Evolutionary conservation across 768 basidiomycete genomes (phyloP).

Genomic region (Russula sp.): DNA sequence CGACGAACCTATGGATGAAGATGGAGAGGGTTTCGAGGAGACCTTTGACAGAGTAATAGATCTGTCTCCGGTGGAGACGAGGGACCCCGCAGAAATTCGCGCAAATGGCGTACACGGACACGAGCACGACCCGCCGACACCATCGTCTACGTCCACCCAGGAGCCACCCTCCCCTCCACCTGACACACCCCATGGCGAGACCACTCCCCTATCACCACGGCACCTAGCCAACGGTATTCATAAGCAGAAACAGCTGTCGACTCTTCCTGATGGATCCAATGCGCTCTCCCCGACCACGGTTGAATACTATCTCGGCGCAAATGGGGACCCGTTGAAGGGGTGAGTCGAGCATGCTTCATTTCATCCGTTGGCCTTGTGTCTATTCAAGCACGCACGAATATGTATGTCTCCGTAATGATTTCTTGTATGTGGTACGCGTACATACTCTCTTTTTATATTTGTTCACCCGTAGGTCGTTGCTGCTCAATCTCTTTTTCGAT

Average conservation of each 20-base stretch:
- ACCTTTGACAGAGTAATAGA: constrained; percentile 28
- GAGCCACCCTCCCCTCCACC: constrained; percentile 29
- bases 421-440: constrained; percentile 21
- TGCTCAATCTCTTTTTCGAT: constrained; percentile 20
- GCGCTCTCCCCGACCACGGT: constrained; percentile 47
- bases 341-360: constrained; percentile 23
- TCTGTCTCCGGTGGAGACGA: constrained; percentile 32
- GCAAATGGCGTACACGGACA: constrained; percentile 22
- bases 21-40: constrained; percentile 27
- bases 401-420: constrained; percentile 23
- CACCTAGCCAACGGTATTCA: constrained; percentile 43
- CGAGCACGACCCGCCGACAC: constrained; percentile 17
- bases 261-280: constrained; percentile 48
- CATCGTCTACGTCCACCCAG: constrained; percentile 31
- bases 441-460: constrained; percentile 20
- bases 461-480: constrained; percentile 17
- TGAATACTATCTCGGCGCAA: constrained; percentile 61
- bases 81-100: constrained; percentile 24
- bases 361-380: not conserved
- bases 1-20: constrained; percentile 35
- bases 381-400: constrained; percentile 17
- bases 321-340: constrained; percentile 51
- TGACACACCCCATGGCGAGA: constrained; percentile 37
- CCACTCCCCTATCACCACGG: constrained; percentile 42
- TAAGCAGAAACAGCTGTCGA: constrained; percentile 42